Base-by-base conservation (phyloP, 441 rosid genomes). In the Adansonia gregorii region DNA sequence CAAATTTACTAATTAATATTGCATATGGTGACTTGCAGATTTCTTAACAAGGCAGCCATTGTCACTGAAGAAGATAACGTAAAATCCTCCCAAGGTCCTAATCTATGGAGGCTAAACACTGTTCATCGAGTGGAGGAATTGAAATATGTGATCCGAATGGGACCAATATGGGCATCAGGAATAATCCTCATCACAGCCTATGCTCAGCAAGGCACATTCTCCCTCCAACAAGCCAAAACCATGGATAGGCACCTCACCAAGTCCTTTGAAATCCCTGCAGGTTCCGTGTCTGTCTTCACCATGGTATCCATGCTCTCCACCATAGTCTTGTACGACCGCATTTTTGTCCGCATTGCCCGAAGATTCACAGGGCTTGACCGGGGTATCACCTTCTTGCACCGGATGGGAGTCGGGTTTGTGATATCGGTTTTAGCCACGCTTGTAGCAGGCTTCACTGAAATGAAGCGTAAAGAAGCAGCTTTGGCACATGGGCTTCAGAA, bases 131-230 rank as follows among this genome's bases (percentile, higher is more conserved):
- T 93, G 49, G 99, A 95, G 76, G 98, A 95, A 49, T 87, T 95
- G n/a, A 93, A 95, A 83, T 87, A 94, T 0, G 74, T 95, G 24
- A 91, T 95, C 78, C 84, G 97, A 59, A 93, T 95, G 99, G 97
- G 97, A 56, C 99, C 99, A 0, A 92, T 95, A 2, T 91, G 97
- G 96, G 97, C 92, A 6, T 77, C 99, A 5, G 98, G 99, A 9
- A 92, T 95, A 73, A 90, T 95, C 75, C 88, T 95, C 15, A 89
- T 90, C 82, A 88, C 96, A 61, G 94, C 99, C 12, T 95, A 92
- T 58, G 94, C 95, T 4, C 99, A 95, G 74, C 99, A 95, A 73
- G 52, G 69, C 86, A 95, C 99, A 12, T 95, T 95, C 84, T 92
- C 96, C 14, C 87, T 95, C 63, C 95, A 92, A 77, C 99, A 95